Conservation (phyloP, 495 filamentous ascomycete species). For the Aspergillus wentii region DNA sequence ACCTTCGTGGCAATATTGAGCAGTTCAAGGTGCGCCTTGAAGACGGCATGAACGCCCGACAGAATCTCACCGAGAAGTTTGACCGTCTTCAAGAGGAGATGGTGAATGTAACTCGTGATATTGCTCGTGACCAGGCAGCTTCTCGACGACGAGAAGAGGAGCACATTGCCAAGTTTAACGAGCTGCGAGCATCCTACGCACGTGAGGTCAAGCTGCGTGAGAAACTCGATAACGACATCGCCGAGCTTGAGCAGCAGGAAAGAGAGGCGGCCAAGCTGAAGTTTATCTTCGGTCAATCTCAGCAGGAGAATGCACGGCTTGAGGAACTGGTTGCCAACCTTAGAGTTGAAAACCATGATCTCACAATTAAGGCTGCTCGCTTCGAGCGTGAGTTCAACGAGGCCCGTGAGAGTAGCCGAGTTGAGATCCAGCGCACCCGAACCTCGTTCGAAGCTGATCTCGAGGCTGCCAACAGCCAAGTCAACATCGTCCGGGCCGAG, state of each 20-base stretch:
- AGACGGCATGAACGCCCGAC: slow-evolving; percentile 74
- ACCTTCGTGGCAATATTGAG: slow-evolving; percentile 61
- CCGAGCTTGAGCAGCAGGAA: slow-evolving; percentile 69
- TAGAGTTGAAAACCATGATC: slow-evolving; percentile 61
- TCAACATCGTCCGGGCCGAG: slow-evolving; percentile 71
- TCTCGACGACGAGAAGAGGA: slow-evolving; percentile 71
- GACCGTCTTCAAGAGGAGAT: slow-evolving; percentile 81
- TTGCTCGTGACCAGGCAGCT: slow-evolving; percentile 72
- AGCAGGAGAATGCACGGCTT: slow-evolving; percentile 53
- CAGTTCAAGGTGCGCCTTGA: slow-evolving; percentile 70
- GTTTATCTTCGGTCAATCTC: slow-evolving; percentile 50
- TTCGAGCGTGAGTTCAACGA: slow-evolving; percentile 80
- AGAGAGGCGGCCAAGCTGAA: slow-evolving; percentile 57
- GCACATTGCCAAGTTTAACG: slow-evolving; percentile 67
- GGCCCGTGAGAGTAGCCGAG: slow-evolving; percentile 66
- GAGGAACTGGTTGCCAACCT: slow-evolving; percentile 61
- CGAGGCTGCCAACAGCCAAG: slow-evolving; percentile 74
- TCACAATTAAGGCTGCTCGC: slow-evolving; percentile 56
- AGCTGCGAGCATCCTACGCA: slow-evolving; percentile 70
- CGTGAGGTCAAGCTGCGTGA: slow-evolving; percentile 73
- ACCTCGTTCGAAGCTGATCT: slow-evolving; percentile 75
- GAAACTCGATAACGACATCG: slow-evolving; percentile 74
- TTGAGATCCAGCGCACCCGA: slow-evolving; percentile 74
- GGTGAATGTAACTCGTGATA: slow-evolving; percentile 66
- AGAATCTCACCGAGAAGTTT: slow-evolving; percentile 74